A percentile compares a stretch with the other conserved stretches of the same genome.
Evolutionary conservation across 371 early-diverging fungal genomes (phyloP).

Genomic region (Lichtheimia corymbifera): DNA sequence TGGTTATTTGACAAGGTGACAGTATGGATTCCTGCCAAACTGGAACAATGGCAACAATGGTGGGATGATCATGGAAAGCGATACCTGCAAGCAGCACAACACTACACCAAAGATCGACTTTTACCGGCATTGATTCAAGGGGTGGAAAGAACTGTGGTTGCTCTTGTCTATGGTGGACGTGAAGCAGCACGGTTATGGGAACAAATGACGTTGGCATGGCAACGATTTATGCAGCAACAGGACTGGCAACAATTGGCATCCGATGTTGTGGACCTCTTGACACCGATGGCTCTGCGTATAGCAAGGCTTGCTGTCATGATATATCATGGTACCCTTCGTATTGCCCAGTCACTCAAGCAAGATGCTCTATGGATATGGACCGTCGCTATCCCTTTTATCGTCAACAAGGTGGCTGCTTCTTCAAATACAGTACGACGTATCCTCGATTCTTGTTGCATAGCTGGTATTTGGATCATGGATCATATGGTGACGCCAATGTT

Average conservation of each 20-base stretch:
- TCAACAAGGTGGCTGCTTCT: slow-evolving; percentile 7
- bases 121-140: slow-evolving; percentile 8
- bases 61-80: slow-evolving; percentile 25
- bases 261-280: slow-evolving; percentile 19
- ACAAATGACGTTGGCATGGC: slow-evolving; percentile 16
- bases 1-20: slow-evolving; percentile 42
- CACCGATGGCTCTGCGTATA: slow-evolving; percentile 9
- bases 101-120: slow-evolving; percentile 1
- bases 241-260: slow-evolving; percentile 30
- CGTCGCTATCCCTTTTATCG: slow-evolving; percentile 9
- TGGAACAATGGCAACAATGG: slow-evolving; percentile 20
- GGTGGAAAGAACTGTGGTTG: slow-evolving; percentile 5
- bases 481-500: background rate
- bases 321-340: slow-evolving; percentile 16
- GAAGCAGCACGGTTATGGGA: background rate
- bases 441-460: background rate
- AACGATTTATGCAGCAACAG: slow-evolving; percentile 20
- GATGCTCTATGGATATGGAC: slow-evolving; percentile 24
- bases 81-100: background rate
- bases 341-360: slow-evolving; percentile 11
- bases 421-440: background rate
- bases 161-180: background rate
- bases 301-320: slow-evolving; percentile 13
- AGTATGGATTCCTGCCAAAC: slow-evolving; percentile 21
- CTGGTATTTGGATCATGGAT: background rate